These are phyloP conservation scores for Grigorovia jiainica DNA, from an alignment of 805 yeast genomes.

Conservation along the genomic window DNA sequence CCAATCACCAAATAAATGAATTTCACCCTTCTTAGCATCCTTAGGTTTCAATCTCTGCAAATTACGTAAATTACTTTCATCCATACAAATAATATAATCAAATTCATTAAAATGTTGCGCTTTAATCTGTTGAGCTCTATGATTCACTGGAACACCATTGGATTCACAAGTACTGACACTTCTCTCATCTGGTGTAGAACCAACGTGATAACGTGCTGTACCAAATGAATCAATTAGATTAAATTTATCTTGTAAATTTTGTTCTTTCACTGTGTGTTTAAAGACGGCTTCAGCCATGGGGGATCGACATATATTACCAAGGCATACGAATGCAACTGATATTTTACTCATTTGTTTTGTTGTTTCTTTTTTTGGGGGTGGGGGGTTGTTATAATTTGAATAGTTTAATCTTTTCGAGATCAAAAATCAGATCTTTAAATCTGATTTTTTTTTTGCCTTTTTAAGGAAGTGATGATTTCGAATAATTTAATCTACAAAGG, in stretches of 20 bases:
- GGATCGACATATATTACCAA: conserved; percentile 89
- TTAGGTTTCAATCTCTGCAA: conserved; percentile 32
- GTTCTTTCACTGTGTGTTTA: conserved; percentile 47
- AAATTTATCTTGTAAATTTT: conserved; percentile 36
- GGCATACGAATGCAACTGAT: conserved; percentile 80
- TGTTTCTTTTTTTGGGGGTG: conserved; percentile 7
- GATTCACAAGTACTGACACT: conserved; percentile 56
- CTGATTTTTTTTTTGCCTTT: too few species aligned
- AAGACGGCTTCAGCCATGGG: conserved; percentile 98
- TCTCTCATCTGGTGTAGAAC: conserved; percentile 73
- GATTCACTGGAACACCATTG: conserved; percentile 68
- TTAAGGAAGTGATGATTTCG: too few species aligned
- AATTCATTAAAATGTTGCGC: conserved; percentile 43
- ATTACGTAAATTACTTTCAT: conserved; percentile 46
- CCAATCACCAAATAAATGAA: conserved; percentile 77
- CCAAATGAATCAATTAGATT: conserved; percentile 75
- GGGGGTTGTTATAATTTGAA: background rate
- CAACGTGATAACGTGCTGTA: conserved; percentile 75
- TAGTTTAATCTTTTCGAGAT: background rate
- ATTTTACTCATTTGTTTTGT: conserved; percentile 16
- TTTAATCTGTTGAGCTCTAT: conserved; percentile 61
- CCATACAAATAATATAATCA: conserved; percentile 68
- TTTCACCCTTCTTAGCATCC: conserved; percentile 40
- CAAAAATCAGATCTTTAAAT: background rate
- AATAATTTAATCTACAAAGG: too few species aligned